Conservation (phyloP, 495 filamentous ascomycete genomes). For the Recurvomyces mirabilis region DNA sequence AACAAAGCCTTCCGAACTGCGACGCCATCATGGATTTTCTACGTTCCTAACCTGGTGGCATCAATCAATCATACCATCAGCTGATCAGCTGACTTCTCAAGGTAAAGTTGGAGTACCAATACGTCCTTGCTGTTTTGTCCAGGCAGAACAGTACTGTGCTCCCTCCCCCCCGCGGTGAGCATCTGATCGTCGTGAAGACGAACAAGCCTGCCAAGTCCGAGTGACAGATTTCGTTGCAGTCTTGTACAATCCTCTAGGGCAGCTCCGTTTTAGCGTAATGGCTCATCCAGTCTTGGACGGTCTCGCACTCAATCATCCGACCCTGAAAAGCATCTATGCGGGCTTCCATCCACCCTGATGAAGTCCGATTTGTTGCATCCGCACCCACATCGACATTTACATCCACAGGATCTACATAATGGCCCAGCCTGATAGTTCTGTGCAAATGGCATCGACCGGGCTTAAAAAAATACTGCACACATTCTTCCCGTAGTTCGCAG, state of each 20-base stretch:
- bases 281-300: constrained; percentile 1
- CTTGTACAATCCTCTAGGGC: constrained; percentile 1
- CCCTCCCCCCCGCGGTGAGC: background rate
- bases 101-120: constrained; percentile 1
- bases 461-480: background rate
- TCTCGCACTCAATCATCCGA: background rate
- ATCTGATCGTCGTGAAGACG: constrained; percentile 1
- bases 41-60: constrained; percentile 1
- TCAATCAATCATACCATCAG: constrained; percentile 1
- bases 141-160: constrained; percentile 1
- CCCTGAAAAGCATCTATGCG: background rate
- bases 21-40: constrained; percentile 1
- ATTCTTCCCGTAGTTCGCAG: background rate
- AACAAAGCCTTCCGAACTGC: background rate
- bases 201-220: background rate
- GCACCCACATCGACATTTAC: background rate
- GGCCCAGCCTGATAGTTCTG: constrained; percentile 2
- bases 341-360: background rate
- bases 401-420: background rate
- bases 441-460: constrained; percentile 5
- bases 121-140: background rate
- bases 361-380: background rate
- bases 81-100: constrained; percentile 1
- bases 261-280: background rate
- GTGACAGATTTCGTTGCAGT: background rate